A percentile compares a stretch with the other conserved stretches of the same genome.
These are phyloP conservation scores for Sugiyamaella boreocaroliniensis DNA, from an alignment of 805 yeast genomes.

Conservation along the genomic window DNA sequence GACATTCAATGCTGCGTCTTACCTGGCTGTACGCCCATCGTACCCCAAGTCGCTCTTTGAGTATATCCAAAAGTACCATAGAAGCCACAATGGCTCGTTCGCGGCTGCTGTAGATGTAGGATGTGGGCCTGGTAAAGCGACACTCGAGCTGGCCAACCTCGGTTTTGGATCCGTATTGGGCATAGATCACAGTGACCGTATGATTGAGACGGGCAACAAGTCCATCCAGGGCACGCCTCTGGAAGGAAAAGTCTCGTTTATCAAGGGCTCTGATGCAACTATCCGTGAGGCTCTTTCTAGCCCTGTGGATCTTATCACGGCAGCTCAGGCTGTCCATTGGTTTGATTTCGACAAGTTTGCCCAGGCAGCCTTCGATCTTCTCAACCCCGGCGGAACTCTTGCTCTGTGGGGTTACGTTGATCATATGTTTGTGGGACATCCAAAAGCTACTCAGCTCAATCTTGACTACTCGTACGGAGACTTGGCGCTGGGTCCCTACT, in stretches of 20 bases:
- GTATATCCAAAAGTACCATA: slow-evolving; percentile 38
- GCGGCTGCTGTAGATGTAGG: slow-evolving; percentile 55
- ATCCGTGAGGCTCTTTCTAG: slow-evolving; percentile 14
- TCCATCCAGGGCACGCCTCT: slow-evolving; percentile 6
- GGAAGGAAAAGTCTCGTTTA: slow-evolving; percentile 1
- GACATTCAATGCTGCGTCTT: slow-evolving; percentile 46
- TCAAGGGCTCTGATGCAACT: slow-evolving; percentile 20
- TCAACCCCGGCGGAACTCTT: slow-evolving; percentile 59
- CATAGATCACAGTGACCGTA: slow-evolving; percentile 50
- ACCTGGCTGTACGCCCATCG: slow-evolving; percentile 56
- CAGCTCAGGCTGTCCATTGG: slow-evolving; percentile 91
- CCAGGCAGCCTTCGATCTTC: slow-evolving; percentile 40
- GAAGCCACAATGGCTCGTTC: slow-evolving; percentile 18
- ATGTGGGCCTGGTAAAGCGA: slow-evolving; percentile 75
- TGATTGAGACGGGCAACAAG: slow-evolving; percentile 45
- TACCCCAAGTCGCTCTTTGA: slow-evolving; percentile 51
- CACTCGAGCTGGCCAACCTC: slow-evolving; percentile 42
- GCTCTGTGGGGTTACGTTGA: slow-evolving; percentile 79
- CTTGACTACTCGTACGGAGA: slow-evolving; percentile 47
- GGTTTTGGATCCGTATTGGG: slow-evolving; percentile 50
- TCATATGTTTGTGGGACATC: slow-evolving; percentile 48
- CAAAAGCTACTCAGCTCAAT: slow-evolving; percentile 50
- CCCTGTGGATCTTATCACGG: slow-evolving; percentile 58
- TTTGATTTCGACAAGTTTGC: slow-evolving; percentile 52
- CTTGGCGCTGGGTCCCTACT: slow-evolving; percentile 44